Base-by-base conservation (phyloP, 768 basidiomycete species). In the Panellus pusillus region DNA sequence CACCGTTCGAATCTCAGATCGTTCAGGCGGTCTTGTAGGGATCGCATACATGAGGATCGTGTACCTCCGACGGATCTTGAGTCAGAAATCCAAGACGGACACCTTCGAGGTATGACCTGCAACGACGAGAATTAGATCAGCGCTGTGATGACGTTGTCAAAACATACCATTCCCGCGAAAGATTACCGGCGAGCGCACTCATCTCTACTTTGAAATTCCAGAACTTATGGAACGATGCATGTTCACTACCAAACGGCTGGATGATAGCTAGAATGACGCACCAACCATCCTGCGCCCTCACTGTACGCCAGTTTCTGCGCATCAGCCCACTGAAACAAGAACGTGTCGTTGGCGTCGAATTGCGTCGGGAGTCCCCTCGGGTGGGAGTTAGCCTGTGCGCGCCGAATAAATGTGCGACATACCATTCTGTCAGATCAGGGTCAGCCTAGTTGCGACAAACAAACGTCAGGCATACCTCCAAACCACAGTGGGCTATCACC, bases 201-300 rank as follows among this genome's bases (percentile, higher is more conserved):
- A 68, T 77, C 67, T 90, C 89, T 6, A 83, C 74, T 62, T 85
- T 87, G 74, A 90, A 89, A 67, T 82, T 88, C 87, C 87, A 90
- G 66, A 75, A 84, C 82, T 81, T 52, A 36, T 40, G 17, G 28
- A 15, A 15, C 5, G 32, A 43, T 24, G 24, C 24, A 28, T 40
- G 14, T 18, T 14, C 4, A 44, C 24, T 14, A 29, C 8, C 29
- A 9, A 1, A 11, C 18, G 28, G 1, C 24, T 6, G 6, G 12
- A 8, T 3, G 9, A 27, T 29, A 19, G 42, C 28, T 18, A 24
- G 24, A 24, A 6, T 29, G 1, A 70, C 82, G 61, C 57, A 83
- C 82, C 44, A 85, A 71, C 84, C 83, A 85, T 18, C 83, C 83
- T 4, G 72, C 72, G 29, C 75, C 70, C 54, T 82, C 56, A 47